These are phyloP conservation scores for Leccinum cinnamomeum DNA, from an alignment of 1,284 basidiomycete genomes.

Conservation along the genomic window DNA sequence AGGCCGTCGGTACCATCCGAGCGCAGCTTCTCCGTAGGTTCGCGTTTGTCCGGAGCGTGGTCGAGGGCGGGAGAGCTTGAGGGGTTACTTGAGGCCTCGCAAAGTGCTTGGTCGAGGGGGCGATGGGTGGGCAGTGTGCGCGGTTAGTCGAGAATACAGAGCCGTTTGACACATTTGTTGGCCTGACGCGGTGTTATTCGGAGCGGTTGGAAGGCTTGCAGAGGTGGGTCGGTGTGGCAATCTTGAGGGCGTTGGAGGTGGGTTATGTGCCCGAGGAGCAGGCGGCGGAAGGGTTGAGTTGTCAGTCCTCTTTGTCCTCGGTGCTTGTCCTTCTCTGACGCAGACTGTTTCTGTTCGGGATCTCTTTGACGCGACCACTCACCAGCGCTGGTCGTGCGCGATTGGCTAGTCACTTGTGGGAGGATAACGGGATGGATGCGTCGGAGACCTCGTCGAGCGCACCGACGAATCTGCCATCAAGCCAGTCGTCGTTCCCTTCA, in stretches of 20 bases:
- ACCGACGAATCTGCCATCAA: not conserved
- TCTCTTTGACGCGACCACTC: not conserved
- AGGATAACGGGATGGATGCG: constrained; percentile 91
- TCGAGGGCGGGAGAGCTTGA: constrained; percentile 43
- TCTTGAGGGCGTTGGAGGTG: constrained; percentile 69
- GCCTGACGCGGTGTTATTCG: constrained; percentile 65
- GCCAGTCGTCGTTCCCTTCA: not conserved
- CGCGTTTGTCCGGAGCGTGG: constrained; percentile 62
- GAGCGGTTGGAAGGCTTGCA: constrained; percentile 68
- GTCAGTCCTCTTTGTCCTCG: constrained; percentile 42
- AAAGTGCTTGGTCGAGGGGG: constrained; percentile 18
- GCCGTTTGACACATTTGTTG: constrained; percentile 73
- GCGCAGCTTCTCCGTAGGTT: constrained; percentile 65
- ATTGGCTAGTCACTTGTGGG: constrained; percentile 86
- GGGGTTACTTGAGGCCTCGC: constrained; percentile 51
- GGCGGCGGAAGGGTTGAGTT: constrained; percentile 65
- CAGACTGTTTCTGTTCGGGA: not conserved
- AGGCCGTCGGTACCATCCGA: constrained; percentile 56
- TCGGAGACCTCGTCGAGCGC: not conserved
- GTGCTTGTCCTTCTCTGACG: not conserved
- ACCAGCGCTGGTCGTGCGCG: constrained; percentile 80
- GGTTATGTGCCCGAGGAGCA: constrained; percentile 72
- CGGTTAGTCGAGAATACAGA: constrained; percentile 55
- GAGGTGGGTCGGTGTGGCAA: constrained; percentile 78
- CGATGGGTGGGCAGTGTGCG: constrained; percentile 52